These are phyloP conservation scores for Coemansia sp. DNA, from an alignment of 192 early-diverging fungal species.

Conservation along the genomic window DNA sequence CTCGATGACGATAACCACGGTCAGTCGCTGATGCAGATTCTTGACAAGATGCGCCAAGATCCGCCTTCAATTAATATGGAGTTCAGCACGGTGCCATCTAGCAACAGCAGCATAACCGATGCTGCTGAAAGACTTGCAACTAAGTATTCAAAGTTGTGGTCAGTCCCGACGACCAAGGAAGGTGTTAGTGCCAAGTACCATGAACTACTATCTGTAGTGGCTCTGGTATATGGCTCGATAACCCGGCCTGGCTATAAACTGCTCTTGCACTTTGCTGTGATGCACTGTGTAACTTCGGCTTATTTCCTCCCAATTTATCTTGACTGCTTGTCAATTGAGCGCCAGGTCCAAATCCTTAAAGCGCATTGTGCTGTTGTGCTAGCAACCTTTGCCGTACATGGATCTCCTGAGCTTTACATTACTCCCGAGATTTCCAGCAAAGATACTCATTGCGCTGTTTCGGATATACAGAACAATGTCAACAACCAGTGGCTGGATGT, in stretches of 20 bases:
- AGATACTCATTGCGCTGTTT: slow-evolving; percentile 13
- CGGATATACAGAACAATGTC: background rate
- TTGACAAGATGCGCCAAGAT: slow-evolving; percentile 41
- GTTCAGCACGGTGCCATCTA: slow-evolving; percentile 2
- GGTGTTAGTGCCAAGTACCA: slow-evolving; percentile 39
- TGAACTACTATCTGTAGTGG: slow-evolving; percentile 43
- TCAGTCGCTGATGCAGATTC: slow-evolving; percentile 38
- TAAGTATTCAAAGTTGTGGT: slow-evolving; percentile 52
- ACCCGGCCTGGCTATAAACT: slow-evolving; percentile 28
- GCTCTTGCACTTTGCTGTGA: slow-evolving; percentile 36
- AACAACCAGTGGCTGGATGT: slow-evolving; percentile 55
- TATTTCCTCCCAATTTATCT: slow-evolving; percentile 55
- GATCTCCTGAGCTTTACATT: slow-evolving; percentile 45
- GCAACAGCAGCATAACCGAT: slow-evolving; percentile 3
- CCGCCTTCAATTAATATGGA: slow-evolving; percentile 14
- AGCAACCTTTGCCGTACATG: slow-evolving; percentile 37
- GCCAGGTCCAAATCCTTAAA: slow-evolving; percentile 48
- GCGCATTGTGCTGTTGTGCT: slow-evolving; percentile 37
- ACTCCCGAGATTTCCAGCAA: slow-evolving; percentile 22
- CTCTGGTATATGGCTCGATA: slow-evolving; percentile 39
- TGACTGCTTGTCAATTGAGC: slow-evolving; percentile 33
- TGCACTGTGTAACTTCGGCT: slow-evolving; percentile 59
- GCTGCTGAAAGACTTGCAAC: slow-evolving; percentile 11
- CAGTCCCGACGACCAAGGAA: slow-evolving; percentile 24
- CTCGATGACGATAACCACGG: background rate